Evolutionary conservation across 1,284 basidiomycete genomes (phyloP), one percentile per base, ranked within the genome.

Genomic region (Sanguinoderma infundibulare): DNA sequence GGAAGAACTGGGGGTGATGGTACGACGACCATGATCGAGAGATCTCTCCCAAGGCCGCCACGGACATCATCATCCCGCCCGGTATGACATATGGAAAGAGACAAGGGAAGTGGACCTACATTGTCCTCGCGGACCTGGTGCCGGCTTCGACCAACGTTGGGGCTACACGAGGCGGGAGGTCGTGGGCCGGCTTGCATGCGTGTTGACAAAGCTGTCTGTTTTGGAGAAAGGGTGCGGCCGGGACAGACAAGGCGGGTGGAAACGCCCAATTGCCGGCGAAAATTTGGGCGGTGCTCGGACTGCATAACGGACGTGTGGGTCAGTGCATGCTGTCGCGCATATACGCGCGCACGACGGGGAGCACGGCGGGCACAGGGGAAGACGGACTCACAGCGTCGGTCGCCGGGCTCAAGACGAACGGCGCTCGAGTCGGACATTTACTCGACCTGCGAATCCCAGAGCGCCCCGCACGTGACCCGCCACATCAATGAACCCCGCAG

Each of bases 371-470:
- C 20, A 40, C 15, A 53, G 52, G 30, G 52, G 26, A 53, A 26
- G 38, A 12, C 36, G 35, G 49, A 51, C 49, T 51, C 34, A 51
- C 49, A 34, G 30, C 30, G 57, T 53, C 50, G 46, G 50, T 46
- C 24, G 57, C 38, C 36, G 53, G 35, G n/a, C n/a, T 49, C 38
- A 8, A 26, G 57, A 30, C 47, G 36, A 24, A 53, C 53, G 50
- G 40, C 55, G 57, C 58, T 55, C 52, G 38, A 44, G 44, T 35
- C 62, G 59, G 56, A 61, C 63, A 60, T 61, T 59, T 53, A 63
- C 63, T 47, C n/a, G n/a, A n/a, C n/a, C n/a, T 62, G 64, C 57
- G 63, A 66, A 69, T 62, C 69, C 66, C 64, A 68, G 69, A 68
- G 66, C 38, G 49, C 26, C 1, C 53, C 38, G 24, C 68, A 69